These are phyloP conservation scores for Cicer cuneatum DNA, from an alignment of 306 rosid genomes.

Conservation along the genomic window DNA sequence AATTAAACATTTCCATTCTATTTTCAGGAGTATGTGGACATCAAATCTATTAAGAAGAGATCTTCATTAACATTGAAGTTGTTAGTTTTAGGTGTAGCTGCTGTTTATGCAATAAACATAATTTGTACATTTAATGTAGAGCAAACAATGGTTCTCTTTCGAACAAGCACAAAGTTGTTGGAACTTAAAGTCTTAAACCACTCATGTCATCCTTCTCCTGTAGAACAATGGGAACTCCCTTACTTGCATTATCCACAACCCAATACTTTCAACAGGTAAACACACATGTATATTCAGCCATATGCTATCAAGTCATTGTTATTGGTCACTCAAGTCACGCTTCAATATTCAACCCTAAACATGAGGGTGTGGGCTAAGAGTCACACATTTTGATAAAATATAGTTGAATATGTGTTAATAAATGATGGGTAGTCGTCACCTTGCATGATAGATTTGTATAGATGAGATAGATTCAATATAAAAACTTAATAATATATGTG, in stretches of 20 bases:
- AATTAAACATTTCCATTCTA: neutral
- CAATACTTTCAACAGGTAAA: constrained; percentile 55
- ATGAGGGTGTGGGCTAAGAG: too few species aligned
- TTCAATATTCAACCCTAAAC: too few species aligned
- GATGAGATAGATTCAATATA: too few species aligned
- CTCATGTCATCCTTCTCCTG: constrained; percentile 44
- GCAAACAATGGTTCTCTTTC: constrained; percentile 39
- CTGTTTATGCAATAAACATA: constrained; percentile 52
- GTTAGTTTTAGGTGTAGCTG: constrained; percentile 46
- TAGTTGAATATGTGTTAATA: too few species aligned
- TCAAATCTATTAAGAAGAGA: constrained; percentile 56
- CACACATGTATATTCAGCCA: neutral
- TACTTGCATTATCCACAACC: constrained; percentile 68
- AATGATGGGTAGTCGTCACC: too few species aligned
- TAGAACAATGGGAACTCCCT: constrained; percentile 50
- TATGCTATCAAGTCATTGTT: too few species aligned
- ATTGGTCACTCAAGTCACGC: too few species aligned
- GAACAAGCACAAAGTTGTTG: constrained; percentile 40
- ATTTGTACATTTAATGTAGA: constrained; percentile 47
- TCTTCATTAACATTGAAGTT: constrained; percentile 58
- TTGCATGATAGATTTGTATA: too few species aligned
- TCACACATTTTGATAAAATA: too few species aligned
- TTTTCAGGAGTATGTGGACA: constrained; percentile 53
- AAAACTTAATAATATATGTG: too few species aligned
- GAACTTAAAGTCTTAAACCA: constrained; percentile 40